A percentile compares a stretch with the other conserved stretches of the same genome.
phyloP scores from a whole-genome alignment of 495 filamentous ascomycete genomes.

The Hypoxylon trugodes region DNA sequence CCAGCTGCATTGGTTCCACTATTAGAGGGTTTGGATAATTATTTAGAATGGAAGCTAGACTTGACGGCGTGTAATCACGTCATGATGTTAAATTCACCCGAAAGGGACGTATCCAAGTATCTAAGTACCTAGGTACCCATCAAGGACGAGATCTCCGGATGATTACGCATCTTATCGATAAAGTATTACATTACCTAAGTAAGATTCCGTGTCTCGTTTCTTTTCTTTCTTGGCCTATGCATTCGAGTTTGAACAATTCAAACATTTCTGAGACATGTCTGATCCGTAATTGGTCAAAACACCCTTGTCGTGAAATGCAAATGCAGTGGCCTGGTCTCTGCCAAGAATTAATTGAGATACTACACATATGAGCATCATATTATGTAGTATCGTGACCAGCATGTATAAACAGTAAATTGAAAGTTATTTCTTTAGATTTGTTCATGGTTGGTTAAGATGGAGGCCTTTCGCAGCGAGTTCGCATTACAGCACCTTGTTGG shows the following conservation, averaged over 20 bases:
- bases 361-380: not conserved
- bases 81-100: not conserved
- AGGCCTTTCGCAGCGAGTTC: not conserved
- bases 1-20: too few species aligned
- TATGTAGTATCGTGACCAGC: constrained; percentile 9
- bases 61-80: not conserved
- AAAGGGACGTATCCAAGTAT: not conserved
- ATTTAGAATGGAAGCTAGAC: not conserved
- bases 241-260: constrained; percentile 2
- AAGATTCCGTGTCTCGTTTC: not conserved
- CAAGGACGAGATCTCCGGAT: too few species aligned
- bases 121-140: too few species aligned
- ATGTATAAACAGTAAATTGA: not conserved
- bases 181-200: too few species aligned
- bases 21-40: too few species aligned
- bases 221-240: constrained; percentile 9
- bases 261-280: constrained; percentile 18
- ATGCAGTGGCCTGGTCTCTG: constrained; percentile 12
- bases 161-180: not conserved
- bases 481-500: not conserved
- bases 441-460: not conserved
- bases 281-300: constrained; percentile 17
- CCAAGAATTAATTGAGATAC: constrained; percentile 33
- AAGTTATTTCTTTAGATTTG: not conserved
- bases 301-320: constrained; percentile 16